Percentiles rank a stretch among this genome's conserved stretches.
These are phyloP conservation scores for Dryas integrifolia DNA, from an alignment of 331 rosid genomes.

Conservation along the genomic window DNA sequence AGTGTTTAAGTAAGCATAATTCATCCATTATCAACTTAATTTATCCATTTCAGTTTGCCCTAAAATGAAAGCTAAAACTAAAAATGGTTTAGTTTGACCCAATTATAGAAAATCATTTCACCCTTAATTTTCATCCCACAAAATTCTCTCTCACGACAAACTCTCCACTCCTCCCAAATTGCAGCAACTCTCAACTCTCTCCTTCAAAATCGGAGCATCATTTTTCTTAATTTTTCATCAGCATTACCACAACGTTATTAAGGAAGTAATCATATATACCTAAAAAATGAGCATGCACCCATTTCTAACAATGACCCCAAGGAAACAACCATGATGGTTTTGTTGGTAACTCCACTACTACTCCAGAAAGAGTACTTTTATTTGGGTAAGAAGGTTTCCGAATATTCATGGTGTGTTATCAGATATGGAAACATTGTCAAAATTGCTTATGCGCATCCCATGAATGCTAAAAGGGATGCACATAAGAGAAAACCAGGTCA, in stretches of 20 bases:
- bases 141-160: background rate
- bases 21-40: no score
- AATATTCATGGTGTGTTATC: background rate
- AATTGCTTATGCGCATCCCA: no score
- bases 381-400: background rate
- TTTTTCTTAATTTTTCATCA: background rate
- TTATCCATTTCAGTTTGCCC: no score
- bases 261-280: background rate
- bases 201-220: background rate
- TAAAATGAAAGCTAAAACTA: no score
- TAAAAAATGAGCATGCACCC: no score
- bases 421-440: background rate
- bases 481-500: no score
- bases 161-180: constrained; percentile 1
- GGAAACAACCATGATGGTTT: background rate
- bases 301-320: no score
- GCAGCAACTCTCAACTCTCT: background rate
- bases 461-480: no score
- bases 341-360: background rate
- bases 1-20: no score
- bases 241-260: background rate
- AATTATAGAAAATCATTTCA: background rate
- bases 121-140: background rate
- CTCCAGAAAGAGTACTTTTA: background rate
- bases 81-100: background rate